Conservation (phyloP, 2,329 filamentous ascomycete species). For the Trichoderma brevicompactum region DNA sequence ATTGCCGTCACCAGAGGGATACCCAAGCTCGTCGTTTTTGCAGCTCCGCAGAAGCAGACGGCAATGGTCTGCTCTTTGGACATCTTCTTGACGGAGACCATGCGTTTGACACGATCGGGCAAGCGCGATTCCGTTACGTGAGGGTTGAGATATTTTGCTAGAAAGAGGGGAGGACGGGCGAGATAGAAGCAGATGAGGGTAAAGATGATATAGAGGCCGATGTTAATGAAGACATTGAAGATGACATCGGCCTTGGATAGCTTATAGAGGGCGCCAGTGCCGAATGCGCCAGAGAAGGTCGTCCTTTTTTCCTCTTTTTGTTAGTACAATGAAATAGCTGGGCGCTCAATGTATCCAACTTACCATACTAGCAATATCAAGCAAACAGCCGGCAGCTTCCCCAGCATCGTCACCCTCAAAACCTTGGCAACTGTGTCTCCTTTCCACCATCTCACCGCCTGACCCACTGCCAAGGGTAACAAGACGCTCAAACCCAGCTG, state of each 20-base stretch:
- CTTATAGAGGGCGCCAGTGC: constrained; percentile 62
- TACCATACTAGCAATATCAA: constrained; percentile 56
- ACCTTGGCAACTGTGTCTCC: constrained; percentile 57
- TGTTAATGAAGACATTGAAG: constrained; percentile 69
- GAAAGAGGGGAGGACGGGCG: constrained; percentile 47
- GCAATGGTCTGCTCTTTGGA: constrained; percentile 67
- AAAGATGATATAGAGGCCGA: constrained; percentile 67
- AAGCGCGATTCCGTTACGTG: constrained; percentile 41
- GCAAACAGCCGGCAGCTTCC: constrained; percentile 54
- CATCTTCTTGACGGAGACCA: constrained; percentile 57
- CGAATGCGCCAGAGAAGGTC: constrained; percentile 68
- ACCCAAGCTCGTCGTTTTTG: constrained; percentile 72
- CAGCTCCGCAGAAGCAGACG: constrained; percentile 73
- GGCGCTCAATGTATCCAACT: constrained; percentile 29
- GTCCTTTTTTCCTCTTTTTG: constrained; percentile 57
- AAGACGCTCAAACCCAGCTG: constrained; percentile 71
- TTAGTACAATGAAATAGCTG: background rate
- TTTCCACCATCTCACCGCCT: constrained; percentile 58
- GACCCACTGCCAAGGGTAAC: constrained; percentile 65
- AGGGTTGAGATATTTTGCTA: constrained; percentile 43
- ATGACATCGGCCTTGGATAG: constrained; percentile 64
- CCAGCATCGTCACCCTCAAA: constrained; percentile 58
- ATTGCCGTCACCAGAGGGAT: constrained; percentile 71
- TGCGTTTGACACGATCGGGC: constrained; percentile 39
- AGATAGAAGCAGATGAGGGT: constrained; percentile 62